Evolutionary conservation across 176 grass and related monocot species (phyloP), one percentile per base, ranked within the genome.

Genomic region (Guadua angustifolia): DNA sequence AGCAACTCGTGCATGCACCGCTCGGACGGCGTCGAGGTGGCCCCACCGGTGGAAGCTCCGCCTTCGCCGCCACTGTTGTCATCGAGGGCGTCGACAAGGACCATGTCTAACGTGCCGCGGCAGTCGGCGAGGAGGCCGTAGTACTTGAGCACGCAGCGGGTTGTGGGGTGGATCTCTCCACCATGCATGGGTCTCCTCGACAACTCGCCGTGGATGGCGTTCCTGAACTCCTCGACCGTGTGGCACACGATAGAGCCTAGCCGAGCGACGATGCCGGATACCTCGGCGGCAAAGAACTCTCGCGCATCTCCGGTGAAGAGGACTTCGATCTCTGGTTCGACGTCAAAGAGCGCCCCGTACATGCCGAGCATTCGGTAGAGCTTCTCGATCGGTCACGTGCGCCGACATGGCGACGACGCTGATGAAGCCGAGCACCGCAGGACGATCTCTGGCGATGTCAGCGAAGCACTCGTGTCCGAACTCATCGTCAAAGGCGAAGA

Each of bases 111-210:
- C 9, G 83, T 66, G 42, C 25, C 13, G 44, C 77, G 85, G 85
- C 70, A 92, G 69, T 95, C 91, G 5, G 87, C 79, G 36, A 99
- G 91, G 62, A 95, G 94, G 83, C 88, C 73, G 57, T 89, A 77
- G 81, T 99, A 95, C 81, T 99, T 99, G 87, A 95, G 89, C 9
- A 93, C 91, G 87, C 95, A 99, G 46, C 91, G 91, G 6, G 83
- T 94, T 69, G 95, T 86, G 13, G 93, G 96, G 88, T 99, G 96
- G 82, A 95, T 94, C 56, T 95, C 96, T 0, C 93, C 93, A 33
- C 88, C 86, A 19, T 69, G 85, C 44, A 92, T 78, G 10, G 88
- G n/a, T 64, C 38, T 90, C 53, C 80, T 73, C 8, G 93, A 94
- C 66, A 75, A 21, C 43, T 95, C 93, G 15, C 77, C 83, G 55